A percentile compares a stretch with the other conserved stretches of the same genome.
These are phyloP conservation scores for Thalassiosira livingstoniorum DNA, from an alignment of 352 stramenopile species.

Conservation along the genomic window DNA sequence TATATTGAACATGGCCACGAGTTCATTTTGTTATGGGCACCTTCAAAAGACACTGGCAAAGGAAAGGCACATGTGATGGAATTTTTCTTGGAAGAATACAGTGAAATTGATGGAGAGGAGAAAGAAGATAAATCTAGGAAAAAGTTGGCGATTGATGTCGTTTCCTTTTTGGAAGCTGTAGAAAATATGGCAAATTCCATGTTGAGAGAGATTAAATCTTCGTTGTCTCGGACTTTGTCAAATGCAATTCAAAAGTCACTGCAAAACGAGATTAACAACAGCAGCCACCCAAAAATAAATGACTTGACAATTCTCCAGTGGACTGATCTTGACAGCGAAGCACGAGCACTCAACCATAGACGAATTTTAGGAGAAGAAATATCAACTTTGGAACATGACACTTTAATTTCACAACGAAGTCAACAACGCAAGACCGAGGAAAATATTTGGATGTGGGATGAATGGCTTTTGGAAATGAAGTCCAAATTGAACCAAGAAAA, in stretches of 20 bases:
- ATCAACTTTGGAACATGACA: conserved; percentile 42
- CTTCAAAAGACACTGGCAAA: conserved; percentile 18
- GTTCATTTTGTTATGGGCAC: conserved; percentile 33
- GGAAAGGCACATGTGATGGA: conserved; percentile 39
- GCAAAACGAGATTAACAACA: neutral
- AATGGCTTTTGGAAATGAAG: conserved; percentile 52
- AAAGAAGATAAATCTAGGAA: conserved; percentile 16
- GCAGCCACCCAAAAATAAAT: neutral
- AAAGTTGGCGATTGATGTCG: conserved; percentile 27
- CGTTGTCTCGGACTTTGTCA: no score
- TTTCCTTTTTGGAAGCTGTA: conserved; percentile 14
- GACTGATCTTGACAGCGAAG: conserved; percentile 47
- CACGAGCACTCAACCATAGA: conserved; percentile 41
- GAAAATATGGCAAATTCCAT: conserved; percentile 5
- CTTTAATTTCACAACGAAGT: conserved; percentile 42
- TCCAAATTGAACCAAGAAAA: no score
- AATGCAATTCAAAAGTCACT: no score
- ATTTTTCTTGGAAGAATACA: conserved; percentile 29
- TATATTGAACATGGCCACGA: conserved; percentile 35
- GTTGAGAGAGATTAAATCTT: conserved; percentile 19
- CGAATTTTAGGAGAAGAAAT: conserved; percentile 51
- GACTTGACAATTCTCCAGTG: conserved; percentile 27
- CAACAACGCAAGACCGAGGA: conserved; percentile 28
- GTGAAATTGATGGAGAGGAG: no score
- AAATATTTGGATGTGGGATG: conserved; percentile 59